phyloP scores from a whole-genome alignment of 495 filamentous ascomycete species.

The Annulohypoxylon moriforme region DNA sequence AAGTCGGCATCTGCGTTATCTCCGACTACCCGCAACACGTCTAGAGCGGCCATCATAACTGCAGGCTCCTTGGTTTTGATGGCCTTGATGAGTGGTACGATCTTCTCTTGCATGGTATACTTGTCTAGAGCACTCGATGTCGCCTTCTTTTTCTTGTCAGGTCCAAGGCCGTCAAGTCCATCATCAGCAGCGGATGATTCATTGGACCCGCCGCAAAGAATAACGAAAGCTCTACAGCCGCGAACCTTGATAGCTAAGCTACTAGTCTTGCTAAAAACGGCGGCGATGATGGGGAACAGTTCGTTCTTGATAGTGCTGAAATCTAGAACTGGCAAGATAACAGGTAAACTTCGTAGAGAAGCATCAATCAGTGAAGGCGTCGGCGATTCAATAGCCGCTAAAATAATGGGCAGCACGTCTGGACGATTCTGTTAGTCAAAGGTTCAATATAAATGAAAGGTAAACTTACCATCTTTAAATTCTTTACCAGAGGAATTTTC shows the following conservation, averaged over 20 bases:
- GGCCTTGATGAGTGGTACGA: constrained; percentile 86
- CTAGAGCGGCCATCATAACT: constrained; percentile 94
- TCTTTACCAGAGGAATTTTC: constrained; percentile 88
- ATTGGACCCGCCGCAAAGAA: constrained; percentile 82
- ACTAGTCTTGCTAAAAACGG: constrained; percentile 89
- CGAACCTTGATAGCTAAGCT: constrained; percentile 94
- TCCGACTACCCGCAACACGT: constrained; percentile 85
- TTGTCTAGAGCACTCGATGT: constrained; percentile 87
- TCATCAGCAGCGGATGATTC: constrained; percentile 65
- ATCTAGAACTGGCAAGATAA: constrained; percentile 83
- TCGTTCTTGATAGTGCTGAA: constrained; percentile 97
- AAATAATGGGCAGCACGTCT: constrained; percentile 89
- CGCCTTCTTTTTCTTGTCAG: constrained; percentile 62
- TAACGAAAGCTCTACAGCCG: constrained; percentile 87
- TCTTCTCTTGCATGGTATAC: constrained; percentile 96
- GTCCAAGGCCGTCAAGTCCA: constrained; percentile 74
- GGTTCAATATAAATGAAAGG: background rate
- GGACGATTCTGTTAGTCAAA: constrained; percentile 31
- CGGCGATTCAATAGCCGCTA: constrained; percentile 83
- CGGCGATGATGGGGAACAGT: constrained; percentile 88
- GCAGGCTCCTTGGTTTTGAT: constrained; percentile 99
- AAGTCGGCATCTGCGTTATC: constrained; percentile 89
- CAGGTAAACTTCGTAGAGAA: constrained; percentile 76
- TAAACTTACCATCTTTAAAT: constrained; percentile 84
- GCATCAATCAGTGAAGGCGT: constrained; percentile 91